A percentile compares a stretch with the other conserved stretches of the same genome.
phyloP scores from a whole-genome alignment of 129 eudicot genomes.

The Helichrysum umbraculigerum region DNA sequence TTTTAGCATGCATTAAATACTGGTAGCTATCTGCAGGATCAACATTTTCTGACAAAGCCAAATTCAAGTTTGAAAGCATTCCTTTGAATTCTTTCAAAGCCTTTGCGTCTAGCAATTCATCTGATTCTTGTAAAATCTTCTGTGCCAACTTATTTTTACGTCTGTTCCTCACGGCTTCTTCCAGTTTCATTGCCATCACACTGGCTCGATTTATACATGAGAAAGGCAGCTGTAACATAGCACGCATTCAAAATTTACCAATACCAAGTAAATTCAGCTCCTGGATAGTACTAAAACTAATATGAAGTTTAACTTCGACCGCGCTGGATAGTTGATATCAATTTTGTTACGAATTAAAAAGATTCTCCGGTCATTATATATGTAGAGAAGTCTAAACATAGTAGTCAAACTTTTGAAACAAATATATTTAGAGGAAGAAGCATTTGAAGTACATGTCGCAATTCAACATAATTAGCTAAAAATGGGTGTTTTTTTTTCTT shows the following conservation, averaged over 20 bases:
- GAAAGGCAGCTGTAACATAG: conserved; percentile 60
- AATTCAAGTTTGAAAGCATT: conserved; percentile 40
- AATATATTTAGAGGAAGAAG: neutral
- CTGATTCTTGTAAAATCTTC: conserved; percentile 10
- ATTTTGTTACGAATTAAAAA: neutral
- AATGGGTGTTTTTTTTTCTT: neutral
- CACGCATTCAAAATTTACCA: neutral
- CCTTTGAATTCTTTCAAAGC: conserved; percentile 26
- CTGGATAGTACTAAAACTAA: neutral
- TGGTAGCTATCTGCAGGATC: conserved; percentile 39
- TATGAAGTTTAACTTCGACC: neutral
- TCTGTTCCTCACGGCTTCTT: conserved; percentile 51
- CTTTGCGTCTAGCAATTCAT: conserved; percentile 21
- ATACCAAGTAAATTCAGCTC: neutral
- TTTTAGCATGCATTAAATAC: conserved; percentile 52
- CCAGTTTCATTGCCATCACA: conserved; percentile 71
- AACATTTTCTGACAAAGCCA: conserved; percentile 35
- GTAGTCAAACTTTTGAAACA: neutral
- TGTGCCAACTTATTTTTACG: conserved; percentile 22
- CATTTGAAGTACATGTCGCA: neutral
- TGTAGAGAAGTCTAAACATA: neutral
- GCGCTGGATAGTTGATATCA: neutral
- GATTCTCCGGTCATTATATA: neutral
- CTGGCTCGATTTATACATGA: conserved; percentile 69
- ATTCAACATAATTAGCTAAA: neutral